Evolutionary conservation across 2,329 filamentous ascomycete species (phyloP).

Genomic region (Aspergillus fumigatiaffinis): DNA sequence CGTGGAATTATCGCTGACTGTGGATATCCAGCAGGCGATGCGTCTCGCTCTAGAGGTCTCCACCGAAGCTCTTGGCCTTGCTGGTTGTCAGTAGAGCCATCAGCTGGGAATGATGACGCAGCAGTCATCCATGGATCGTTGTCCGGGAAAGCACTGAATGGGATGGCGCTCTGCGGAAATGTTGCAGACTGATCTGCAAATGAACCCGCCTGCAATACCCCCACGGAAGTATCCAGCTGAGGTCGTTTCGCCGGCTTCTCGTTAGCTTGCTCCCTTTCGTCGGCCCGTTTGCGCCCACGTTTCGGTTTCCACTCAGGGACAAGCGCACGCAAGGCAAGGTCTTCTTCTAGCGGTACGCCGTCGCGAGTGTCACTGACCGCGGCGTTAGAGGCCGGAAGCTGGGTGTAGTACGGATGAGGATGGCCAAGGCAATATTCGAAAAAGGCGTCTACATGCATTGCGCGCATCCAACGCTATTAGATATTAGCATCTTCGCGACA

Average conservation of each 20-base stretch:
- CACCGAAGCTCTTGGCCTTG: conserved; percentile 38
- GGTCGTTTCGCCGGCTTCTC: conserved; percentile 55
- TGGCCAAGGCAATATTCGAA: conserved; percentile 84
- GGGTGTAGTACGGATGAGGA: conserved; percentile 72
- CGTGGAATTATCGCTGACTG: conserved; percentile 71
- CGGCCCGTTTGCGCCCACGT: conserved; percentile 57
- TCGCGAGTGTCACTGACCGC: conserved; percentile 67
- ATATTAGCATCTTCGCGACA: conserved; percentile 7
- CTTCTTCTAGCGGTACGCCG: conserved; percentile 79
- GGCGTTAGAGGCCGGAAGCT: conserved; percentile 64
- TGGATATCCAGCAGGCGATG: conserved; percentile 68
- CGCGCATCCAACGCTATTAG: conserved; percentile 84
- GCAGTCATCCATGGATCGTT: conserved; percentile 38
- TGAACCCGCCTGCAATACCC: conserved; percentile 41
- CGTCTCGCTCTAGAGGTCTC: conserved; percentile 51
- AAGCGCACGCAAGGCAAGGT: conserved; percentile 79
- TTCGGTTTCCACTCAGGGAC: conserved; percentile 69
- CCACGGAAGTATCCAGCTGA: conserved; percentile 54
- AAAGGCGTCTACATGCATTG: conserved; percentile 91
- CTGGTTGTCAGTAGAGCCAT: conserved; percentile 31
- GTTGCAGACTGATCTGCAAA: conserved; percentile 43
- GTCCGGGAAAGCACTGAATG: conserved; percentile 54
- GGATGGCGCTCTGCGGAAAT: conserved; percentile 50
- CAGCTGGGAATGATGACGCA: conserved; percentile 42
- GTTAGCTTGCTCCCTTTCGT: conserved; percentile 59